Base-by-base conservation (phyloP, 1,284 basidiomycete genomes). In the Apiotrichum akiyoshidainum region DNA sequence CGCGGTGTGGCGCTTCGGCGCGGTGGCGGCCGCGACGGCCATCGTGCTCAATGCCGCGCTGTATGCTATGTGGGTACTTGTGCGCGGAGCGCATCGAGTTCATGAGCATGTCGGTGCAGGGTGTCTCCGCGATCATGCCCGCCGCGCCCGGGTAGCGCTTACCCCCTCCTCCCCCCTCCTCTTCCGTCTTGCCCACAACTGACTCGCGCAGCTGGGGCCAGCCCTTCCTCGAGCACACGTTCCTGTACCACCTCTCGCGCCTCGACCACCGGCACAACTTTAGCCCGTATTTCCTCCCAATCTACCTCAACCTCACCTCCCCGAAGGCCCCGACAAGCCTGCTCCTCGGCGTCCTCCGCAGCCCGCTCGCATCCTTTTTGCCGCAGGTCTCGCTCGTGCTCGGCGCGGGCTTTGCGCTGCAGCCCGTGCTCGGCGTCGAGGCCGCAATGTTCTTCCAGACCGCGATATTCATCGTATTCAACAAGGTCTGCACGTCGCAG, bases 241-340 rank as follows among this genome's bases (percentile, higher is more conserved):
- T 93, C 77, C 81, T 98, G 17, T 98, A 99, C 77, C 96, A 99
- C 70, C 79, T 94, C 5, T 84, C 87, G 61, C 85, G 96, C 39
- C 84, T 90, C 26, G 96, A 99, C 77, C 93, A 98, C 71, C 86
- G 94, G 54, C 96, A 99, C 80, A 99, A 99, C 77, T 99, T 99
- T 78, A 92, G 92, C 16, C 90, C 93, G 0, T 97, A 98, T 80
- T 99, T 96, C 78, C 92, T 98, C 74, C 85, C 89, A 46, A 93
- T 89, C 40, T 98, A 99, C 75, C 85, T 98, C 49, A 46, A 64
- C 42, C 37, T 49, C 26, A 42, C 45, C 5, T n/a, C 48, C 41
- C 14, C 16, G 14, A 26, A 7, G 1, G 35, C 53, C 45, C 5
- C 39, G 6, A 5, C 10, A 5, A 31, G 34, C 49, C 35, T 16